These are phyloP conservation scores for Diaporthe velutina DNA, from an alignment of 2,329 filamentous ascomycete species.

Conservation along the genomic window DNA sequence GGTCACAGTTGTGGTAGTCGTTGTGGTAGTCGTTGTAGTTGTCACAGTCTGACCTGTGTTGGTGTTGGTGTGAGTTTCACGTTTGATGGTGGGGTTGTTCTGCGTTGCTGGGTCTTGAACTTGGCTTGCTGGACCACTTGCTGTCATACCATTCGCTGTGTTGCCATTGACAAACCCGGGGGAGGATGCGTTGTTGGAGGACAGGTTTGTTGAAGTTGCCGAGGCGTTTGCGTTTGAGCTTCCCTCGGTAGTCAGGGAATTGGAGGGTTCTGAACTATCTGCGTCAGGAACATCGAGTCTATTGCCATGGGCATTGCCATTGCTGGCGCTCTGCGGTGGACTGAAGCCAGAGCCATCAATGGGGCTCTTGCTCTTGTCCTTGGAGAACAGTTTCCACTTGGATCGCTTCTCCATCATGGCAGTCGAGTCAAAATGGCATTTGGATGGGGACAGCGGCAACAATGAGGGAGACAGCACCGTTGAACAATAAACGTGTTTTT, in stretches of 20 bases:
- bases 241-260: conserved; percentile 1
- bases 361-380: conserved; percentile 25
- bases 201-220: not conserved
- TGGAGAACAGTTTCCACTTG: conserved; percentile 22
- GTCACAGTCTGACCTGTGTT: conserved; percentile 27
- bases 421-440: not conserved
- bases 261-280: not conserved
- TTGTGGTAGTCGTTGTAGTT: conserved; percentile 5
- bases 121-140: not conserved
- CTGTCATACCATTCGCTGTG: not conserved
- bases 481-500: not conserved
- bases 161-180: not conserved
- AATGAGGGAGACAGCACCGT: not conserved
- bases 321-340: not conserved
- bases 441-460: not conserved
- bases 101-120: not conserved
- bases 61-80: conserved; percentile 26
- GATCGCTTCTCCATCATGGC: conserved; percentile 22
- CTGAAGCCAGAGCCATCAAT: not conserved
- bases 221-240: conserved; percentile 14
- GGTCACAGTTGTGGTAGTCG: not conserved
- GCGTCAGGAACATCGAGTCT: conserved; percentile 3
- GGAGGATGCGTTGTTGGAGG: conserved; percentile 10
- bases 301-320: not conserved
- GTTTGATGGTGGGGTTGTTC: conserved; percentile 9